Conservation (phyloP, 1,139 yeast species). For the Sugiyamaella castrensis region DNA sequence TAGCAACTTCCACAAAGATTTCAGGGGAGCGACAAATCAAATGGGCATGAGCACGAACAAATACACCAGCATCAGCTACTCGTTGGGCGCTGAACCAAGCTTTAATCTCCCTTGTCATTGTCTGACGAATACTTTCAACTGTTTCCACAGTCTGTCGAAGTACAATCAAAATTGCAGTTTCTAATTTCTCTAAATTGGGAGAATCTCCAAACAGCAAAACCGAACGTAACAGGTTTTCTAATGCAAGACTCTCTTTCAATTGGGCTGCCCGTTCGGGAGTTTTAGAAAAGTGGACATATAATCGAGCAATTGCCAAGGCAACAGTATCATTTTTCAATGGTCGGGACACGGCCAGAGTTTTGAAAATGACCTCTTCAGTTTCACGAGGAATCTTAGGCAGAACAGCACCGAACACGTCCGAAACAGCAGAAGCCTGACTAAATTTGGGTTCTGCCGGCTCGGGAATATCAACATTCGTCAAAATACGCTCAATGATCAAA, state of each 20-base stretch:
- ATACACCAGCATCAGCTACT: constrained; percentile 48
- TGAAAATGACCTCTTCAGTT: constrained; percentile 43
- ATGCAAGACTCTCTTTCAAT: constrained; percentile 44
- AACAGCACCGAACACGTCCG: constrained; percentile 17
- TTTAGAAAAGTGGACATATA: constrained; percentile 54
- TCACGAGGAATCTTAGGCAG: constrained; percentile 34
- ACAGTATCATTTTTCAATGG: constrained; percentile 45
- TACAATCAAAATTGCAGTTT: constrained; percentile 41
- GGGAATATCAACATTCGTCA: constrained; percentile 29
- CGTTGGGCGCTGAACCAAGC: constrained; percentile 40
- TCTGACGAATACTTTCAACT: constrained; percentile 46
- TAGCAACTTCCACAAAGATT: constrained; percentile 52
- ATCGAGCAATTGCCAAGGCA: constrained; percentile 50
- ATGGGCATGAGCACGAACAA: constrained; percentile 55
- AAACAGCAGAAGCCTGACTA: background rate
- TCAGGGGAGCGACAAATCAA: constrained; percentile 59
- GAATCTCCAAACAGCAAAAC: constrained; percentile 31
- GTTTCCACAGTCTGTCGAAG: constrained; percentile 72
- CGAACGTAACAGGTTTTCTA: constrained; percentile 35
- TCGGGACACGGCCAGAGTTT: constrained; percentile 42
- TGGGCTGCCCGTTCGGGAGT: constrained; percentile 41
- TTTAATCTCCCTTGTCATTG: constrained; percentile 42
- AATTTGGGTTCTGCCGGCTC: constrained; percentile 13
- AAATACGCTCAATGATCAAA: constrained; percentile 32
- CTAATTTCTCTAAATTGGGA: constrained; percentile 32